Base-by-base conservation (phyloP, 2,329 filamentous ascomycete genomes). In the Fusarium sp. region DNA sequence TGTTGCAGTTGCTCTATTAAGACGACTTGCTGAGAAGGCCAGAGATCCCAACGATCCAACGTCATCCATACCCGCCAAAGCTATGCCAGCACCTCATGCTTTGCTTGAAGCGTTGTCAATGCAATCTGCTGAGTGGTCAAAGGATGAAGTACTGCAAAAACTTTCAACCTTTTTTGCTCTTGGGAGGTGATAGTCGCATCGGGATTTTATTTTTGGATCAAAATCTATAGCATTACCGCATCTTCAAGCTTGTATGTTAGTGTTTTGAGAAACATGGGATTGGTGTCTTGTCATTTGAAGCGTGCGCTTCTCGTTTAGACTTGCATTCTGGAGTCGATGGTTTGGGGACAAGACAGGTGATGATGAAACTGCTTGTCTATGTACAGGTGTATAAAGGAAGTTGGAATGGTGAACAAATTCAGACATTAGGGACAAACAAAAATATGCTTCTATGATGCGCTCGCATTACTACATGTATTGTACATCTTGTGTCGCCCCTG, bases 51-150 rank as follows among this genome's bases (percentile, higher is more conserved):
- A 85, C 69, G 84, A 88, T 60, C 81, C 86, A 17, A 80, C 79
- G 11, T 83, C 82, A 14, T 84, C 85, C 39, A 84, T 93, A 65
- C 91, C 92, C 12, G 84, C 88, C 4, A 87, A 88, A 54, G 87
- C 91, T 17, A 81, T 95, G 55, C 93, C 93, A 6, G 88, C 89
- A 32, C 90, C 89, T 69, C 91, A 94, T 68, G 90, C 86, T 70
- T 83, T 96, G 42, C 86, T 95, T 45, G 88, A 90, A 22, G 90
- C 91, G 24, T 82, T 95, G 76, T 87, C 90, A 75, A 90, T 93
- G 82, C 87, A 88, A 72, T 90, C 87, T 42, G 84, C 85, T 5
- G 89, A 90, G 75, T 90, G 89, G 85, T 85, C 90, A 56, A 89
- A 89, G 73, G 90, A 92, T 70, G 87, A 89, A 6, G 86, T 95